These are phyloP conservation scores for Xerocomus minutiporus DNA, from an alignment of 1,284 basidiomycete genomes.

Conservation along the genomic window DNA sequence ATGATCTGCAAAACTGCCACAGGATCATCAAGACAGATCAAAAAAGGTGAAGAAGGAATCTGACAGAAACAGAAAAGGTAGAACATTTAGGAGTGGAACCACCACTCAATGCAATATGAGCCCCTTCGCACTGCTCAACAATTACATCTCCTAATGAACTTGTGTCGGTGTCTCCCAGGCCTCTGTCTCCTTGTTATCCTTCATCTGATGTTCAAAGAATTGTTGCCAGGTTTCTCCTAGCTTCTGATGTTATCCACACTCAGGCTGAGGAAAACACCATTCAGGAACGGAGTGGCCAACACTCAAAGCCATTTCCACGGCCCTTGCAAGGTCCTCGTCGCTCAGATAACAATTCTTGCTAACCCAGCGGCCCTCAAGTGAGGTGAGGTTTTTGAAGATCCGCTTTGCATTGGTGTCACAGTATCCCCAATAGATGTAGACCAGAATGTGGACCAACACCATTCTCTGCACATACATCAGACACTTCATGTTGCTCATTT, in stretches of 20 bases:
- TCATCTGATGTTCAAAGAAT: neutral
- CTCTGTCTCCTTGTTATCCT: neutral
- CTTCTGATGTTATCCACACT: neutral
- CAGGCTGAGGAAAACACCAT: neutral
- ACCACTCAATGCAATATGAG: neutral
- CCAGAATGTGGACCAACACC: neutral
- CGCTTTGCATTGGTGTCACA: neutral
- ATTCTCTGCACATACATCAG: neutral
- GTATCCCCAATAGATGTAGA: slow-evolving; percentile 3
- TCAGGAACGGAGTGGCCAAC: too few relatives aligned
- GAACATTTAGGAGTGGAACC: neutral
- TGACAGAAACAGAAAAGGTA: neutral
- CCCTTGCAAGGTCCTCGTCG: neutral
- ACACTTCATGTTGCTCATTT: neutral
- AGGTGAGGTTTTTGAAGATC: neutral
- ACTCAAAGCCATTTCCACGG: neutral
- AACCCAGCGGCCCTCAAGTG: neutral
- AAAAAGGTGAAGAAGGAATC: neutral
- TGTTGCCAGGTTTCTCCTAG: neutral
- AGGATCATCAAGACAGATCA: neutral
- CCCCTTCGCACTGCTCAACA: neutral
- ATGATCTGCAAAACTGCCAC: neutral
- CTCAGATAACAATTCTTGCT: slow-evolving; percentile 4
- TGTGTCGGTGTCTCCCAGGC: neutral
- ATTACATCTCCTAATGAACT: neutral